phyloP scores from a whole-genome alignment of 2,329 filamentous ascomycete genomes.

The Colletotrichum sublineola region DNA sequence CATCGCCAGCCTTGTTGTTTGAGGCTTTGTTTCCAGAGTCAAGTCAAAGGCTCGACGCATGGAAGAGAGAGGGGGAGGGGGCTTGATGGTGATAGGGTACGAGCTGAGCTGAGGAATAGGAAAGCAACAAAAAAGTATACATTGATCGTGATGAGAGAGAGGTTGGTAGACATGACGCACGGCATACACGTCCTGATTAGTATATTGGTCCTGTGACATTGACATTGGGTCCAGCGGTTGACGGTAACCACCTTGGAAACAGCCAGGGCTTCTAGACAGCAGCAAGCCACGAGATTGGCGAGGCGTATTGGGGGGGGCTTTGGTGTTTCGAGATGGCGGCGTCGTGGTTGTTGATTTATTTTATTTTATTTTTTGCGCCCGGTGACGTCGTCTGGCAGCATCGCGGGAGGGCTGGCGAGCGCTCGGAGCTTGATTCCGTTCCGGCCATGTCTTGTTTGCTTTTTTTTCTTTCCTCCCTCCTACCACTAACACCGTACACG shows the following conservation, averaged over 20 bases:
- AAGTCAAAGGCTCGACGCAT: neutral
- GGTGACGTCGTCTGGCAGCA: neutral
- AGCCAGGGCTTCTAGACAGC: neutral
- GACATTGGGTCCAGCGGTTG: neutral
- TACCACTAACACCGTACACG: neutral
- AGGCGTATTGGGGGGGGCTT: neutral
- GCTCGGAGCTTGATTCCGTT: neutral
- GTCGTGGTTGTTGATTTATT: neutral
- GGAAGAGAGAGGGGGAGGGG: neutral
- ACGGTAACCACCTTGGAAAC: neutral
- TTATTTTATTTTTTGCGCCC: neutral
- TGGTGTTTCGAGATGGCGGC: neutral
- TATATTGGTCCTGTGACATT: neutral
- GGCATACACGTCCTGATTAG: neutral
- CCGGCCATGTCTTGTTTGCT: neutral
- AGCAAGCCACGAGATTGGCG: neutral
- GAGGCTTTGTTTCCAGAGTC: neutral
- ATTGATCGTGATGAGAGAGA: neutral
- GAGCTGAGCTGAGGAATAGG: neutral
- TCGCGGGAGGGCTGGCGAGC: neutral
- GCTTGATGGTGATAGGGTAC: neutral
- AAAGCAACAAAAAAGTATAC: neutral
- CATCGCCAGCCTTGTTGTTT: neutral
- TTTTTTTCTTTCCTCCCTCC: neutral
- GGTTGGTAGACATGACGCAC: neutral